Evolutionary conservation across 768 basidiomycete species (phyloP).

Genomic region (Podaxis rugospora): DNA sequence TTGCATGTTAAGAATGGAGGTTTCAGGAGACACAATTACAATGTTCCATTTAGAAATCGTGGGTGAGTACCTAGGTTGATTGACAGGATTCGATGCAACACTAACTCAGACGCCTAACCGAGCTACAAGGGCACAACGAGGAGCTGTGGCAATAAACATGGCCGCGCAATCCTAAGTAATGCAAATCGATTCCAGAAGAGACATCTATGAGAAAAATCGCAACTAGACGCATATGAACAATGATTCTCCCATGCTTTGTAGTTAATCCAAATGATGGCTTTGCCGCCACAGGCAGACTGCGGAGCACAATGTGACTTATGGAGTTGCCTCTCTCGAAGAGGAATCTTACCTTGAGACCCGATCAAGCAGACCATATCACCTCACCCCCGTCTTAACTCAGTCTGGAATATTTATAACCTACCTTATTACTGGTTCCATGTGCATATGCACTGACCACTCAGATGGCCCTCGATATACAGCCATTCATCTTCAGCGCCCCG

Average conservation of each 20-base stretch:
- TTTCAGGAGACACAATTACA: too few species aligned
- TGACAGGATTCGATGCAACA: not conserved
- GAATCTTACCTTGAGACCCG: not conserved
- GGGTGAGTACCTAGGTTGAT: not conserved
- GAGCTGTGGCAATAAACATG: not conserved
- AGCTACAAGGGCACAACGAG: not conserved
- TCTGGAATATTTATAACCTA: not conserved
- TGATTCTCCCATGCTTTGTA: not conserved
- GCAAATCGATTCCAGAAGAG: not conserved
- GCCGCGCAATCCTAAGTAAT: not conserved
- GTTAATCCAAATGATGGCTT: not conserved
- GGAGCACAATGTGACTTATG: not conserved
- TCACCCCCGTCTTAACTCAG: not conserved
- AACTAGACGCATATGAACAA: not conserved
- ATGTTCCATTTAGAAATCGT: too few species aligned
- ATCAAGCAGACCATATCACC: not conserved
- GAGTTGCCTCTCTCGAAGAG: not conserved
- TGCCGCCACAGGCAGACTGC: not conserved
- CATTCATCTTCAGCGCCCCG: constrained; percentile 19
- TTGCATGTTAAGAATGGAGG: too few species aligned
- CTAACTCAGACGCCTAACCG: not conserved
- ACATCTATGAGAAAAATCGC: not conserved
- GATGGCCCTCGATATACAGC: constrained; percentile 4
- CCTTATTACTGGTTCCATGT: not conserved
- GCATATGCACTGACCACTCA: not conserved